phyloP scores from a whole-genome alignment of 1,284 basidiomycete species.

The Cutaneotrichosporon arboriforme region DNA sequence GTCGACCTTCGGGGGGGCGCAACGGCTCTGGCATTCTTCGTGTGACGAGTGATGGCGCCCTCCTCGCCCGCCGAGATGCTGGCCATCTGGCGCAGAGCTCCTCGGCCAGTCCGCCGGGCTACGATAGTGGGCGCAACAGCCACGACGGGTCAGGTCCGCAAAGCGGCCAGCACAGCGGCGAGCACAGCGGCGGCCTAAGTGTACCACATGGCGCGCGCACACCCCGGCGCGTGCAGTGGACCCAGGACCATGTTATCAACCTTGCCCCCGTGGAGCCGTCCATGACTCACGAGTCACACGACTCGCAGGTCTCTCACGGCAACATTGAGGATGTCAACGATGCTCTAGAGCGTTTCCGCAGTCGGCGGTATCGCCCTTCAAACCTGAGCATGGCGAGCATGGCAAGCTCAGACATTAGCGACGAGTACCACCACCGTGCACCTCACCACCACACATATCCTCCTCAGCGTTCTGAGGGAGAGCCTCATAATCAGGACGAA shows the following conservation, averaged over 20 bases:
- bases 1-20: conserved; percentile 10
- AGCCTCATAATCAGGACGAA: conserved; percentile 11
- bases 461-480: neutral
- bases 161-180: neutral
- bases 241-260: conserved; percentile 35
- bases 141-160: too few relatives aligned
- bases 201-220: conserved; percentile 29
- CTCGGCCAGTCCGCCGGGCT: too few relatives aligned
- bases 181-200: neutral
- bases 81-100: neutral
- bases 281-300: conserved; percentile 2
- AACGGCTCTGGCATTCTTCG: conserved; percentile 14
- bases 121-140: too few relatives aligned
- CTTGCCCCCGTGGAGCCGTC: conserved; percentile 34
- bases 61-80: neutral
- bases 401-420: conserved; percentile 1
- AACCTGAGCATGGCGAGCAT: conserved; percentile 23
- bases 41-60: neutral
- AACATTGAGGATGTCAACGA: conserved; percentile 37
- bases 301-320: conserved; percentile 23
- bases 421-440: neutral
- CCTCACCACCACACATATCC: too few relatives aligned
- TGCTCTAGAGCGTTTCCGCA: conserved; percentile 34
- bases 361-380: conserved; percentile 13
- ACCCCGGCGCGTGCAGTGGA: conserved; percentile 45